Evolutionary conservation across 306 rosid species (phyloP), one percentile per base, ranked within the genome.

Genomic region (Trichosanthes cucumerina): DNA sequence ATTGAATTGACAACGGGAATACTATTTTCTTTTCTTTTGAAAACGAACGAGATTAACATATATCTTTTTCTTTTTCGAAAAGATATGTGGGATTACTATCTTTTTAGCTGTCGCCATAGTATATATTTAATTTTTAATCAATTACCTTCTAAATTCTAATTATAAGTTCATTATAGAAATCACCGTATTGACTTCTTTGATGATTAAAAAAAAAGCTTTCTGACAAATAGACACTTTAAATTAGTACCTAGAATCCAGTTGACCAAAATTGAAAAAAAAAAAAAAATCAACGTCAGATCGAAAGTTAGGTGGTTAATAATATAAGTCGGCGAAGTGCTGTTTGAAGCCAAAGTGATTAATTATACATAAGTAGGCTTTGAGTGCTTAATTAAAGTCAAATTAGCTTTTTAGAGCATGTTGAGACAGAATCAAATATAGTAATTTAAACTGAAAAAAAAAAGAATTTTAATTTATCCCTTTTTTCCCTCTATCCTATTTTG

Each of bases 191-290:
- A 70, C 56, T 44, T 70, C 6, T 41, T 70, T 5, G 23, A 43
- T 21, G 15, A 41, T 41, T 38, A 0, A 10, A 38, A 38, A 38
- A 10, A 0, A 19, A 41, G 56, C 38, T 70, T 23, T 70, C 38
- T 39, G 75, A 69, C 75, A 39, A 33, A 69, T 69, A 7, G 56
- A 43, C 38, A 70, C 75, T 43, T 69, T 69, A 41, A 65, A 69
- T 23, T 69, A 69, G 54, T 69, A 41, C 38, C 21, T 21, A 70
- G 38, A 70, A 44, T 43, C 38, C 12, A 43, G 36, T 70, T 44
- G 76, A 70, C 75, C 31, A 69, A 44, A 70, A 6, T 43, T 39
- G 13, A 19, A 43, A n/a, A 44, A 19, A 6, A 44, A 19, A 6
- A 9, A 38, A 19, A 44, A 23, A 44, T 10, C 56, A 56, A 70